Conservation (phyloP, 2,329 filamentous ascomycete species). For the Tricladium varicosporioides region DNA sequence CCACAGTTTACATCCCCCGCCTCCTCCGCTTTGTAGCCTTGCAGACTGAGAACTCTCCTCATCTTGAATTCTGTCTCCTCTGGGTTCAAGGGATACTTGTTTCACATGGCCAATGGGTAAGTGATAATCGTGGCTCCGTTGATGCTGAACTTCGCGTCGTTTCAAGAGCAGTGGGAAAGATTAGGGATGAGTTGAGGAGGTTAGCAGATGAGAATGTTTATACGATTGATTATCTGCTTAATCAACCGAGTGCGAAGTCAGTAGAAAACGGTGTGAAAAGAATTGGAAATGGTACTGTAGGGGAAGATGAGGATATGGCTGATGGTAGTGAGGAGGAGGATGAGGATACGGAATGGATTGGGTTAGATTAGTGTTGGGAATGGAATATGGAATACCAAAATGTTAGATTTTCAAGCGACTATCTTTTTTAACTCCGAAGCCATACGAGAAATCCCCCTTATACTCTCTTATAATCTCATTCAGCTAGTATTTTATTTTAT, state of each 20-base stretch:
- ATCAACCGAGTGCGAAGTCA: slow-evolving; percentile 41
- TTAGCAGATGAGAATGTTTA: slow-evolving; percentile 87
- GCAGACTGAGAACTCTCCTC: slow-evolving; percentile 85
- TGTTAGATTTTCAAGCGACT: no score
- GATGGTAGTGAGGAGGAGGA: slow-evolving; percentile 35
- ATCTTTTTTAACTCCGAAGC: no score
- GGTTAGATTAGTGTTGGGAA: slow-evolving; percentile 42
- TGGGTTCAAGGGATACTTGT: slow-evolving; percentile 86
- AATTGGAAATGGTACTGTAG: slow-evolving; percentile 26
- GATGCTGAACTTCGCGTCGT: slow-evolving; percentile 83
- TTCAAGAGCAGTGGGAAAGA: slow-evolving; percentile 73
- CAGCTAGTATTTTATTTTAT: no score
- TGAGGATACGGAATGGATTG: slow-evolving; percentile 52
- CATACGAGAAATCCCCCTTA: no score
- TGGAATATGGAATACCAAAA: not conserved
- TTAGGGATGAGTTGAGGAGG: slow-evolving; percentile 78
- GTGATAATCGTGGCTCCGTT: slow-evolving; percentile 74
- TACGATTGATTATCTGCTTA: slow-evolving; percentile 78
- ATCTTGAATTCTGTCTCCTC: slow-evolving; percentile 89
- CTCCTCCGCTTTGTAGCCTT: slow-evolving; percentile 84
- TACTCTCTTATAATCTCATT: no score
- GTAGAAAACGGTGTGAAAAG: slow-evolving; percentile 30
- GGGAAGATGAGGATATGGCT: slow-evolving; percentile 35
- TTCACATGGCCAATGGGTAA: slow-evolving; percentile 81
- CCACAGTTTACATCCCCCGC: slow-evolving; percentile 80